Conservation (phyloP, 1,284 basidiomycete species). For the Cryptococcus sp. region DNA sequence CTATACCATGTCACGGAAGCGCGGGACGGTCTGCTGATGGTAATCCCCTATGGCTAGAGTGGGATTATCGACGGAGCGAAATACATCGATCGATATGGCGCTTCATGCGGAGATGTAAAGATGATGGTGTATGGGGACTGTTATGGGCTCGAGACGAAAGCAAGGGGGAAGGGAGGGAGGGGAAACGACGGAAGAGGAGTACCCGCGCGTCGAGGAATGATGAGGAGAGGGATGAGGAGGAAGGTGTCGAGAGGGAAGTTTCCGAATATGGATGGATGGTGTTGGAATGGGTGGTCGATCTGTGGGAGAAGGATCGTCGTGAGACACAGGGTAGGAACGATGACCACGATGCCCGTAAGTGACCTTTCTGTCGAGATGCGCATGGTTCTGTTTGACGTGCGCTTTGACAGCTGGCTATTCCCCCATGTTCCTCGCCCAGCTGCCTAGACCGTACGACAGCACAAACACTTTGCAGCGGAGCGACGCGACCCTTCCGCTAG, state of each 20-base stretch:
- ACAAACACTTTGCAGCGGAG: conserved; percentile 18
- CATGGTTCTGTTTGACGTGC: no score
- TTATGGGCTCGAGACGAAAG: conserved; percentile 19
- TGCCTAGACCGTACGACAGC: conserved; percentile 20
- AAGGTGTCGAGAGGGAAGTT: conserved; percentile 10
- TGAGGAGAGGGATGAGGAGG: conserved; percentile 22
- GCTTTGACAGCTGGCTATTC: conserved; percentile 16
- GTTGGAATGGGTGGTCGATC: conserved; percentile 30
- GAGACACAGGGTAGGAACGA: not conserved
- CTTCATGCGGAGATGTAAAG: conserved; percentile 15
- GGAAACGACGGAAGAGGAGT: not conserved
- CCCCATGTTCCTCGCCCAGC: conserved; percentile 28
- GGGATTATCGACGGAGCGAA: conserved; percentile 13
- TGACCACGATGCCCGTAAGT: not conserved
- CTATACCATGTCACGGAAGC: conserved; percentile 10
- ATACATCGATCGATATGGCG: conserved; percentile 15
- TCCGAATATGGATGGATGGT: conserved; percentile 32
- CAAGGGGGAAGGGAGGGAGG: not conserved
- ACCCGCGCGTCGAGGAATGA: conserved; percentile 7
- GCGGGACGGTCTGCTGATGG: not conserved
- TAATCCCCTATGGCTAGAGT: conserved; percentile 3
- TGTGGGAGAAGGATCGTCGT: conserved; percentile 35
- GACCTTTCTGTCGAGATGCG: not conserved
- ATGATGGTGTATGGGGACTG: conserved; percentile 33
- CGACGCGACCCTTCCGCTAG: conserved; percentile 22